These are phyloP conservation scores for Saitozyma sp. DNA, from an alignment of 768 basidiomycete genomes.

Conservation along the genomic window DNA sequence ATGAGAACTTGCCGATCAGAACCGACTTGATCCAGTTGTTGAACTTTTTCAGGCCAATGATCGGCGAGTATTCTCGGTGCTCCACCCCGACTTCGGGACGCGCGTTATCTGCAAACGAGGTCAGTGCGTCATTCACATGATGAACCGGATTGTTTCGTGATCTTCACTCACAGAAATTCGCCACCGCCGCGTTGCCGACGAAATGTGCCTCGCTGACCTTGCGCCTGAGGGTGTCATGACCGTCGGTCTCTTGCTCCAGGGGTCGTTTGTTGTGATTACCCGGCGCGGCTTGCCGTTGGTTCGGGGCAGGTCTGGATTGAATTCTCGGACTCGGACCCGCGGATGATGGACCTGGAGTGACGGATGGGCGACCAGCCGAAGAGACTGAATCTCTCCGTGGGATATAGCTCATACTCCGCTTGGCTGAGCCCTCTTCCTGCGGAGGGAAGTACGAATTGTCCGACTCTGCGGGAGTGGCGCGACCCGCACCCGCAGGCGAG, in stretches of 20 bases:
- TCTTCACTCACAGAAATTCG: conserved; percentile 42
- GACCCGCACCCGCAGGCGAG: conserved; percentile 12
- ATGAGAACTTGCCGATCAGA: conserved; percentile 84
- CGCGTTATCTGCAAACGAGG: conserved; percentile 68
- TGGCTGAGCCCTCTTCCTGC: background rate
- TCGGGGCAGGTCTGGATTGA: background rate
- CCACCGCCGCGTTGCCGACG: conserved; percentile 39
- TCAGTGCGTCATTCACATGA: background rate
- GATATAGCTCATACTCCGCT: no score
- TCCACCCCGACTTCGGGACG: conserved; percentile 87
- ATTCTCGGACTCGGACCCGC: background rate
- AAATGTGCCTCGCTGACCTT: conserved; percentile 37
- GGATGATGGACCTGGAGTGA: no score
- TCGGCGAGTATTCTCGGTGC: conserved; percentile 82
- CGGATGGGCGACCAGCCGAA: no score
- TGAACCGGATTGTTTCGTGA: background rate
- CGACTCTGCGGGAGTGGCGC: conserved; percentile 23
- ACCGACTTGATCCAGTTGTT: conserved; percentile 99
- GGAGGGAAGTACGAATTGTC: conserved; percentile 42
- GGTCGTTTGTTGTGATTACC: conserved; percentile 6
- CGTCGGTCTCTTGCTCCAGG: conserved; percentile 18
- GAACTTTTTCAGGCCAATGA: conserved; percentile 94
- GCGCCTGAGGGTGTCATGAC: conserved; percentile 22
- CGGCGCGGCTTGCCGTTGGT: conserved; percentile 5
- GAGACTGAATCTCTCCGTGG: no score